These are phyloP conservation scores for Nematocida sp. DNA, from an alignment of 371 early-diverging fungal genomes.

Conservation along the genomic window DNA sequence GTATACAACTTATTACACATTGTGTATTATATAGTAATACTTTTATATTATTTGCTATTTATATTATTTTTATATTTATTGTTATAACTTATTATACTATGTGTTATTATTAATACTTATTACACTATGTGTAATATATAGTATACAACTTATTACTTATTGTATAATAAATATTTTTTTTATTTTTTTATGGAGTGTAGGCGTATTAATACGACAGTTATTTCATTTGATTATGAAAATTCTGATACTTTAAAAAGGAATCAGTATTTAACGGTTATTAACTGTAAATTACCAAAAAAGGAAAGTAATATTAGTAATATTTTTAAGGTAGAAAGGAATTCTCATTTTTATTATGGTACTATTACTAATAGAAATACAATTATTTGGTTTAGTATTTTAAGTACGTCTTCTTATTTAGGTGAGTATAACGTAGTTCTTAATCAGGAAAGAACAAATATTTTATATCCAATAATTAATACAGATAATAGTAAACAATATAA, in stretches of 20 bases:
- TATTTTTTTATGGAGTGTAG: conserved; percentile 52
- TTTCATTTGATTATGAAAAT: conserved; percentile 22
- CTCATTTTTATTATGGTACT: conserved; percentile 23
- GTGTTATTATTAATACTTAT: too few relatives aligned
- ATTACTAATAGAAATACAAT: not conserved
- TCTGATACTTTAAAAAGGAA: conserved; percentile 48
- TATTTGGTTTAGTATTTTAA: conserved; percentile 31
- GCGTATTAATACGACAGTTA: conserved; percentile 28
- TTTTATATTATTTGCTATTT: too few relatives aligned
- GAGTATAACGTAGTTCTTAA: not conserved
- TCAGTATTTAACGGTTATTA: conserved; percentile 33
- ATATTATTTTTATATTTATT: too few relatives aligned
- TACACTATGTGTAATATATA: not conserved
- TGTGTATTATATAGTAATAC: too few relatives aligned
- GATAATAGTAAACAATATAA: not conserved
- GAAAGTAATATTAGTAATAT: conserved; percentile 18
- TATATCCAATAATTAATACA: not conserved
- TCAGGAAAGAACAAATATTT: conserved; percentile 16
- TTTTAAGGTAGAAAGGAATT: not conserved
- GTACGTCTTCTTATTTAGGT: conserved; percentile 15
- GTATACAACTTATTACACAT: too few relatives aligned
- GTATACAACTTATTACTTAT: not conserved
- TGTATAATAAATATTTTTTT: not conserved
- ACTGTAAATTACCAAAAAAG: conserved; percentile 16
- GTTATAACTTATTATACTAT: not conserved